Base-by-base conservation (phyloP, 179 eudicot species). In the Silene vulgaris region DNA sequence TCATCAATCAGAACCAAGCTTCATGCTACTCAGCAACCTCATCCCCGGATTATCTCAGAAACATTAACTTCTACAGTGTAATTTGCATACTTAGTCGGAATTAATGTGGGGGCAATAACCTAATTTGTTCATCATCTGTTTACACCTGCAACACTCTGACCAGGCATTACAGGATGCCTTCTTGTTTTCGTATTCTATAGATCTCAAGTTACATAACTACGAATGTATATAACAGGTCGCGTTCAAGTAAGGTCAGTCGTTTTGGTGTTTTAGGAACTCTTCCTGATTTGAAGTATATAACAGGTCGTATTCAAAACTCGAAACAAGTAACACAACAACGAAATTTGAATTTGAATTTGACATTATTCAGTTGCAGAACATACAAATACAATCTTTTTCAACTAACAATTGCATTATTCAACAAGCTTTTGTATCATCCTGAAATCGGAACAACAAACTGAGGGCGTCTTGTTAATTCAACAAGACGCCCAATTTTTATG, bases 401-500 rank as follows among this genome's bases (percentile, higher is more conserved):
- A 8, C 26, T 43, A 62, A 5, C 16, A 63, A 63, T 21, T 37
- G 48, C 14, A 21, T 35, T 11, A 60, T 60, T 60, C 23, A 19
- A 59, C 6, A 19, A 5, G 7, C 0, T 3, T 45, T 8, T 45
- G 12, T 45, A 30, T 30, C 35, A 37, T 37, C 43, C 6, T 37
- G 45, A 50, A 50, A 50, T 50, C 57, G 9, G 57, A 50, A 14
- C 97, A 89, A 65, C 89, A 95, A 85, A 95, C 88, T 76, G 90
- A 97, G 40, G 97, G 30, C 84, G 54, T 86, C 97, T 56, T 92
- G 93, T 80, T 95, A 89, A 90, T 9, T 12, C 29, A 52, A 16
- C 59, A 52, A 52, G 59, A 52, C 59, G 59, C 59, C 59, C 59
- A 52, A 52, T 52, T 52, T 52, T 52, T 52, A 52, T 52, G 59